Evolutionary conservation across 2,329 filamentous ascomycete genomes (phyloP).

Genomic region (Talaromyces sp.): DNA sequence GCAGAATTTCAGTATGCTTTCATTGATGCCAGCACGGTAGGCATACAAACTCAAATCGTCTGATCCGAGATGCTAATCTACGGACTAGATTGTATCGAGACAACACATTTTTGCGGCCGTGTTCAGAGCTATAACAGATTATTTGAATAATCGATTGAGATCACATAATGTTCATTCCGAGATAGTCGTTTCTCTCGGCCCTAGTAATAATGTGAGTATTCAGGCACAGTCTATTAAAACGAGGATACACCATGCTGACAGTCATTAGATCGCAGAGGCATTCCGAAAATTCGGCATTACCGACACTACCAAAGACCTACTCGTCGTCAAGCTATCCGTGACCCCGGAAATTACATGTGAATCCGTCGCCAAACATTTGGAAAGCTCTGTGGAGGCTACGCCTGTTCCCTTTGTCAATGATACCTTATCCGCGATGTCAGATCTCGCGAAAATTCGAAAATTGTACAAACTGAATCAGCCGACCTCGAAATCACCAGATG

Average conservation of each 20-base stretch:
- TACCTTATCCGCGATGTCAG: constrained; percentile 57
- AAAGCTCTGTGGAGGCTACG: constrained; percentile 59
- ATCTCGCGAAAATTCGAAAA: constrained; percentile 70
- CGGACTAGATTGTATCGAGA: constrained; percentile 62
- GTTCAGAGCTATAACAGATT: constrained; percentile 70
- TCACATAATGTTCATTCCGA: constrained; percentile 88
- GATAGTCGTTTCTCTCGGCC: constrained; percentile 73
- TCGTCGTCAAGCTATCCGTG: constrained; percentile 74
- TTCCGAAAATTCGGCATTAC: constrained; percentile 84
- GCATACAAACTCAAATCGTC: constrained; percentile 16
- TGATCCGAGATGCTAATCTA: constrained; percentile 10
- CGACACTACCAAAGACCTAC: constrained; percentile 65
- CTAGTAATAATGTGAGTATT: constrained; percentile 69
- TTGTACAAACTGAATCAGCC: constrained; percentile 76
- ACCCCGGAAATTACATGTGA: constrained; percentile 46
- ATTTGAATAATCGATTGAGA: constrained; percentile 60
- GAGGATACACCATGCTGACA: background rate
- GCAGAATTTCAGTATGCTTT: constrained; percentile 88
- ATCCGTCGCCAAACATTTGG: constrained; percentile 60
- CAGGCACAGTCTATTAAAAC: constrained; percentile 23
- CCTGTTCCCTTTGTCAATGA: constrained; percentile 60
- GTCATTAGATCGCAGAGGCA: constrained; percentile 70
- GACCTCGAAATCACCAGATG: constrained; percentile 36
- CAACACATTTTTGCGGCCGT: constrained; percentile 70
- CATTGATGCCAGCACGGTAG: constrained; percentile 77